These are phyloP conservation scores for Stemphylium beticola DNA, from an alignment of 2,329 filamentous ascomycete species.

Conservation along the genomic window DNA sequence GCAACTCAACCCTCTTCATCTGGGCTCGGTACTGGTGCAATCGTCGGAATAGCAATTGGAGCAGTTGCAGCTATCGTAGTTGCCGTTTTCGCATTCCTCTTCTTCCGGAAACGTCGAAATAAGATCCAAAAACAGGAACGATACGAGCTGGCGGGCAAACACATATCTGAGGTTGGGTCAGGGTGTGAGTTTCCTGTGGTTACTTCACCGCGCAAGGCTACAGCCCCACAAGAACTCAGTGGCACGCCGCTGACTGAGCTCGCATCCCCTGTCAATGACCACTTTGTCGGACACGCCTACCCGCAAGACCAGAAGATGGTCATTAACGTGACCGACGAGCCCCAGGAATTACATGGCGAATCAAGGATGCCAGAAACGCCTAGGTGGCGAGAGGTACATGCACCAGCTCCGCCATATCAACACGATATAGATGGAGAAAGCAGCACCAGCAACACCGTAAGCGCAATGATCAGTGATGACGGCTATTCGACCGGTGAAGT, in stretches of 20 bases:
- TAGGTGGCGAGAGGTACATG: constrained; percentile 33
- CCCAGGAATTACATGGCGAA: constrained; percentile 34
- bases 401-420: constrained; percentile 16
- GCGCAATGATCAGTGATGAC: constrained; percentile 33
- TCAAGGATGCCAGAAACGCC: constrained; percentile 23
- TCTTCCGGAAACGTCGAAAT: constrained; percentile 30
- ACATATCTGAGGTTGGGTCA: constrained; percentile 27
- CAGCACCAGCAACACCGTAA: constrained; percentile 24
- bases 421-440: constrained; percentile 31
- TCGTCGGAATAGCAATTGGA: constrained; percentile 43
- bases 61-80: constrained; percentile 24
- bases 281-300: constrained; percentile 12
- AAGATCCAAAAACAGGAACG: constrained; percentile 14
- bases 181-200: constrained; percentile 1
- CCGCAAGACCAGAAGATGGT: constrained; percentile 28
- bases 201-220: constrained; percentile 19
- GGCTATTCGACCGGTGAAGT: constrained; percentile 15
- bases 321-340: constrained; percentile 29
- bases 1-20: constrained; percentile 8
- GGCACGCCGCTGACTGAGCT: constrained; percentile 35
- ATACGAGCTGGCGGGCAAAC: constrained; percentile 31
- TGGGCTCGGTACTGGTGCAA: constrained; percentile 34
- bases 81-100: constrained; percentile 24
- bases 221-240: constrained; percentile 30
- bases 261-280: constrained; percentile 18